Percentiles rank a stretch among this genome's conserved stretches.
phyloP scores from a whole-genome alignment of 2,329 filamentous ascomycete species.

The Hymenoscyphus albidus region DNA sequence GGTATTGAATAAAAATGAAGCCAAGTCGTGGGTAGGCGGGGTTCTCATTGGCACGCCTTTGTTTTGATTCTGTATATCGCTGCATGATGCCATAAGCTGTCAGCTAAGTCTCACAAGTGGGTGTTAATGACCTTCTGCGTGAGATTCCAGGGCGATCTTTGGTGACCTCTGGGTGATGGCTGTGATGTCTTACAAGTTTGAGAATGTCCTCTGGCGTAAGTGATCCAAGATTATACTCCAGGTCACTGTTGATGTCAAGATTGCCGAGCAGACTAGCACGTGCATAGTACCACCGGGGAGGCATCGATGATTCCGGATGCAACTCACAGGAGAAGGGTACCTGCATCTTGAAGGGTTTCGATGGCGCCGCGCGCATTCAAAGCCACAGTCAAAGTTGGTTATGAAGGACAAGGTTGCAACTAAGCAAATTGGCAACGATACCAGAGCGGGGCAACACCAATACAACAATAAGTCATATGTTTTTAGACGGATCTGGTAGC shows the following conservation, averaged over 20 bases:
- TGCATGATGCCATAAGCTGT: conserved; percentile 1
- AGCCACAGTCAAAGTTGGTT: neutral
- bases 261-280: neutral
- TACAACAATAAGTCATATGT: too few species aligned
- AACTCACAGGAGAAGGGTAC: neutral
- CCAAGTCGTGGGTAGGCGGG: neutral
- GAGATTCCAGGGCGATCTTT: neutral
- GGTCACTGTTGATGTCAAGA: neutral
- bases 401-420: neutral
- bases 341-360: neutral
- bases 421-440: too few species aligned
- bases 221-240: neutral
- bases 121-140: neutral
- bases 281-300: neutral
- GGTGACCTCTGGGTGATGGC: neutral
- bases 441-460: too few species aligned
- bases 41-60: neutral
- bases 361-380: neutral
- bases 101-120: neutral
- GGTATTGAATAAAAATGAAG: neutral
- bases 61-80: neutral
- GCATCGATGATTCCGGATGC: neutral
- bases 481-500: too few species aligned
- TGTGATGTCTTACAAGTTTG: neutral
- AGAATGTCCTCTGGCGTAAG: neutral